Conservation (phyloP, 192 early-diverging fungal species). For the Dissophora ornata region DNA sequence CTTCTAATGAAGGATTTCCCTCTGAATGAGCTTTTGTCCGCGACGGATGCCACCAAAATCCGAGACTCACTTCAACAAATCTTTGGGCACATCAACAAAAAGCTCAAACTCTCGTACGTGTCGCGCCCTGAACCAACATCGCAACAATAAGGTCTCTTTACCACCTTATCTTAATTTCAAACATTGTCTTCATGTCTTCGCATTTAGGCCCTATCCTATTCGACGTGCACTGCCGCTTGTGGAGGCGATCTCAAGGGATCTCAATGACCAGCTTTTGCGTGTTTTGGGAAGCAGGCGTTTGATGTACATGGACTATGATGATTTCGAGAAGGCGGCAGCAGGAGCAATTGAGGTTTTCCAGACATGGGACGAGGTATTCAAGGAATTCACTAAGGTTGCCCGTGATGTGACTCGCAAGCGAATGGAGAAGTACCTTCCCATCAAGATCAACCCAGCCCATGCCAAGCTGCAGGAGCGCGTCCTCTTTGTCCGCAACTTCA, state of each 20-base stretch:
- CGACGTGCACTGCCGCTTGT: constrained; percentile 92
- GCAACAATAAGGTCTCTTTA: constrained; percentile 26
- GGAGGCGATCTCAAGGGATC: constrained; percentile 94
- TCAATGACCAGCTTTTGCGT: constrained; percentile 91
- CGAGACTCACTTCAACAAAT: constrained; percentile 80
- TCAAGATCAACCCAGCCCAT: constrained; percentile 94
- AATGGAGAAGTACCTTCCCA: constrained; percentile 92
- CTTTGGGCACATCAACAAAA: constrained; percentile 97
- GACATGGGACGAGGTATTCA: constrained; percentile 94
- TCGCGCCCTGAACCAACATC: constrained; percentile 13
- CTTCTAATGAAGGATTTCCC: constrained; percentile 99
- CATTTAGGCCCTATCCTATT: constrained; percentile 80
- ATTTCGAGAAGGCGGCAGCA: constrained; percentile 88
- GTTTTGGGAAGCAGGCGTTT: constrained; percentile 89
- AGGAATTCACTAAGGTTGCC: constrained; percentile 95
- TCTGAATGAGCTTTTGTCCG: constrained; percentile 93
- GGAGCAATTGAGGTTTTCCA: constrained; percentile 90
- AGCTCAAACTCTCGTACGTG: constrained; percentile 88
- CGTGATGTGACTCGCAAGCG: constrained; percentile 95
- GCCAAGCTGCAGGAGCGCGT: constrained; percentile 94
- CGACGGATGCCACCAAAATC: constrained; percentile 91
- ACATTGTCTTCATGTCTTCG: not conserved
- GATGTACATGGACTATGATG: constrained; percentile 93
- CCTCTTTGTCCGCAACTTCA: constrained; percentile 89
- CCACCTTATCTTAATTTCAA: too few relatives aligned